These are phyloP conservation scores for Ophiostoma fasciatum DNA, from an alignment of 2,329 filamentous ascomycete species.

Conservation along the genomic window DNA sequence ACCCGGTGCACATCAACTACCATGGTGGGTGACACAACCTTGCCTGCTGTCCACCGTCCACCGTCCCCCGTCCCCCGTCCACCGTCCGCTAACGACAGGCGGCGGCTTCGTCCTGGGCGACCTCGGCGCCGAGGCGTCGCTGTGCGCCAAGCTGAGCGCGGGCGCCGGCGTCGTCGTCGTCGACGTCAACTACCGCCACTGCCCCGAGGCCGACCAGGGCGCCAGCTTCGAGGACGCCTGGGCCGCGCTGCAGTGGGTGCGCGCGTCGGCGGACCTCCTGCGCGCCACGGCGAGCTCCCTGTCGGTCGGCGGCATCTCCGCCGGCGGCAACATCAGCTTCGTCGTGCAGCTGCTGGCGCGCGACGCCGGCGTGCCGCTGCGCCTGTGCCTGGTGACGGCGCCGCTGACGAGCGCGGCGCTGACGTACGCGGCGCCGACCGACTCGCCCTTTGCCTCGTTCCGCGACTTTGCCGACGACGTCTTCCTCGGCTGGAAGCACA, in stretches of 20 bases:
- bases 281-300: constrained; percentile 18
- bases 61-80: too few relatives aligned
- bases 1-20: constrained; percentile 10
- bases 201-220: constrained; percentile 22
- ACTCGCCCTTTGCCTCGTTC: not conserved
- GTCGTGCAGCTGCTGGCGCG: constrained; percentile 23
- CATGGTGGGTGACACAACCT: too few relatives aligned
- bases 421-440: too few relatives aligned
- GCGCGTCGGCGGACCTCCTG: not conserved
- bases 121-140: constrained; percentile 17
- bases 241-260: constrained; percentile 23
- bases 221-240: constrained; percentile 23
- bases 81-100: too few relatives aligned
- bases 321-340: constrained; percentile 29
- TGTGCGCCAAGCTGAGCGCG: constrained; percentile 24
- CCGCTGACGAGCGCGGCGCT: too few relatives aligned
- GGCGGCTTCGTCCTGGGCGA: constrained; percentile 24
- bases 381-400: constrained; percentile 20
- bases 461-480: not conserved
- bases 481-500: not conserved
- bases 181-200: constrained; percentile 26
- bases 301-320: constrained; percentile 24
- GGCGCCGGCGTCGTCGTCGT: constrained; percentile 22
- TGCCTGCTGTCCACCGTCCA: too few relatives aligned
- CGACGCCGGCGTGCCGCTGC: constrained; percentile 22